These are phyloP conservation scores for Microbotryomycetes sp. DNA, from an alignment of 1,284 basidiomycete species.

Conservation along the genomic window DNA sequence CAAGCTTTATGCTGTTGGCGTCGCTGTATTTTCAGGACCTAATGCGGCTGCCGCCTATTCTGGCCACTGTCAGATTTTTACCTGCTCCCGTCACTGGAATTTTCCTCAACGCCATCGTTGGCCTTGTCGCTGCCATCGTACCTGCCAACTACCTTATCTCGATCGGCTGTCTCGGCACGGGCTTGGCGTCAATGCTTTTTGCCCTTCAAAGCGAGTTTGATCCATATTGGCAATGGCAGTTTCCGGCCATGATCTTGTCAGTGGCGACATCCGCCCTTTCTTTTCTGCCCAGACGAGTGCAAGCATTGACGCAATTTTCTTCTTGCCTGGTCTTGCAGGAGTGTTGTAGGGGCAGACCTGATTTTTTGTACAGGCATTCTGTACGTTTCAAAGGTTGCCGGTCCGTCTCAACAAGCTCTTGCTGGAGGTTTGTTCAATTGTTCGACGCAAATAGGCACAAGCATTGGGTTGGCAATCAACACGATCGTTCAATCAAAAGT, in stretches of 20 bases:
- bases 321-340: neutral
- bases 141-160: slow-evolving; percentile 36
- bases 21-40: slow-evolving; percentile 14
- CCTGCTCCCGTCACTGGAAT: slow-evolving; percentile 53
- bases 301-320: slow-evolving; percentile 19
- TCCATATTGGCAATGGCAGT: slow-evolving; percentile 71
- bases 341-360: neutral
- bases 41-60: slow-evolving; percentile 49
- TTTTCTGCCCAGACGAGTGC: neutral
- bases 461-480: slow-evolving; percentile 16
- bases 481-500: slow-evolving; percentile 19
- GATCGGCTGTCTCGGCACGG: slow-evolving; percentile 48
- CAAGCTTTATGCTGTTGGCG: slow-evolving; percentile 30
- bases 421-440: slow-evolving; percentile 28
- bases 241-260: slow-evolving; percentile 61
- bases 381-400: slow-evolving; percentile 28
- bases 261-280: slow-evolving; percentile 1
- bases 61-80: slow-evolving; percentile 66
- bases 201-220: slow-evolving; percentile 57
- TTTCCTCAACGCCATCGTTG: slow-evolving; percentile 32
- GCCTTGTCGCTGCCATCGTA: slow-evolving; percentile 31
- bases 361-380: slow-evolving; percentile 11
- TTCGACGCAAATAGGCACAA: slow-evolving; percentile 11
- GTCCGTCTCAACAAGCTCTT: slow-evolving; percentile 23
- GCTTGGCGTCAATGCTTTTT: slow-evolving; percentile 59